Evolutionary conservation across 2,329 filamentous ascomycete genomes (phyloP).

Genomic region (Sporothrix globosa): DNA sequence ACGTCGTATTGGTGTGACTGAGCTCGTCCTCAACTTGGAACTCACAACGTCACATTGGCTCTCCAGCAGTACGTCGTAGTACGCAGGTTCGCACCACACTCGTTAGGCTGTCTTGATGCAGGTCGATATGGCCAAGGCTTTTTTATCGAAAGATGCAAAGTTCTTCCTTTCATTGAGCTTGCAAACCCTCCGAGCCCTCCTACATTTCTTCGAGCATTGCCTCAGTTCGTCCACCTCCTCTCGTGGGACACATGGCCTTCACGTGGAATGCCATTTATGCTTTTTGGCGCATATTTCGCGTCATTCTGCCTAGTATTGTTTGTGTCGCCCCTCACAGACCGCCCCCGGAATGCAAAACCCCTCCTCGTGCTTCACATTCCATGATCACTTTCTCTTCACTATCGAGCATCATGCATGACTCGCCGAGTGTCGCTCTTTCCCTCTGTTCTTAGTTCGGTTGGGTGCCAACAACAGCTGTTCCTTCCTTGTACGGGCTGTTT

Average conservation of each 20-base stretch:
- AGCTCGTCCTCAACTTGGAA: neutral
- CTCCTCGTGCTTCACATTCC: conserved; percentile 7
- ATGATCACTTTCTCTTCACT: conserved; percentile 7
- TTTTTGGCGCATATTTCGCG: conserved; percentile 6
- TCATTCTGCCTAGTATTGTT: neutral
- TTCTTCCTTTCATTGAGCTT: no score
- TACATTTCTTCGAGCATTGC: no score
- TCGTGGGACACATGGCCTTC: neutral
- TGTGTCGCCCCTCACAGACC: neutral
- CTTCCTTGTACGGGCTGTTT: neutral
- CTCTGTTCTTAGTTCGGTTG: neutral
- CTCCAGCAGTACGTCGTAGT: neutral
- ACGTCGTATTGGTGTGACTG: neutral
- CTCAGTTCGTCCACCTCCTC: no score
- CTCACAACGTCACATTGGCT: neutral
- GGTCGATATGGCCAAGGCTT: neutral
- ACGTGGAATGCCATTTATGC: conserved; percentile 21
- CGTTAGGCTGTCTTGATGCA: neutral
- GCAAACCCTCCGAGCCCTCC: no score
- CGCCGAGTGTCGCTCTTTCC: no score
- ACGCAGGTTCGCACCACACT: neutral
- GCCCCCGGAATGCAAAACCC: conserved; percentile 13
- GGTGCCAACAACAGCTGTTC: neutral
- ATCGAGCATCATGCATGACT: conserved; percentile 4
- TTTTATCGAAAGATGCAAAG: neutral